Conservation (phyloP, 495 filamentous ascomycete genomes). For the Achaetomiella virescens region DNA sequence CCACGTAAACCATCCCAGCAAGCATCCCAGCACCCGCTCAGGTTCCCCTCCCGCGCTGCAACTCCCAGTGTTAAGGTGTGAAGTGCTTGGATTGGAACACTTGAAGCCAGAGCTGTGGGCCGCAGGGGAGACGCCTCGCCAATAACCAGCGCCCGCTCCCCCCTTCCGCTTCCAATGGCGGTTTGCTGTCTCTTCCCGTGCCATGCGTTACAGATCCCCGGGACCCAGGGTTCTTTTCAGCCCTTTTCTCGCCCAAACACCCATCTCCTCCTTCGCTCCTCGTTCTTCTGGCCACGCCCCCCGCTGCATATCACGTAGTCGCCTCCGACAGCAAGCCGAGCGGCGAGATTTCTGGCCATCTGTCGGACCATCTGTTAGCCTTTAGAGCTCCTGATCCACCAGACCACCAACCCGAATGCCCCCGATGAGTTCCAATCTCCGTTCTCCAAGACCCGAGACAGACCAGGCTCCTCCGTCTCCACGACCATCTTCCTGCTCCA, state of each 20-base stretch:
- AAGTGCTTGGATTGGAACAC: background rate
- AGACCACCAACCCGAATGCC: background rate
- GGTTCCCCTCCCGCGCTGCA: conserved; percentile 1
- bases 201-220: conserved; percentile 11
- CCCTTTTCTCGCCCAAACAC: background rate
- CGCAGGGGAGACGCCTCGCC: background rate
- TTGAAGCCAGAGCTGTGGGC: conserved; percentile 1
- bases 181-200: conserved; percentile 7
- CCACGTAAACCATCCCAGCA: no score
- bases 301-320: background rate
- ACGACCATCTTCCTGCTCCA: conserved; percentile 4
- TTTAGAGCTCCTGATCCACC: background rate
- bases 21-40: conserved; percentile 5
- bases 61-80: background rate
- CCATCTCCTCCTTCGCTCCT: background rate
- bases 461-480: background rate
- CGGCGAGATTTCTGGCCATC: background rate
- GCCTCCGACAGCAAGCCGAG: background rate
- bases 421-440: background rate
- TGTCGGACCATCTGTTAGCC: background rate
- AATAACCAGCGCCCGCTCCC: background rate
- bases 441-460: background rate
- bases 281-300: background rate
- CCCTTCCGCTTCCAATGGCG: background rate
- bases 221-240: background rate